Base-by-base conservation (phyloP, 2,329 filamentous ascomycete species). In the Pseudocercospora macadamiae region DNA sequence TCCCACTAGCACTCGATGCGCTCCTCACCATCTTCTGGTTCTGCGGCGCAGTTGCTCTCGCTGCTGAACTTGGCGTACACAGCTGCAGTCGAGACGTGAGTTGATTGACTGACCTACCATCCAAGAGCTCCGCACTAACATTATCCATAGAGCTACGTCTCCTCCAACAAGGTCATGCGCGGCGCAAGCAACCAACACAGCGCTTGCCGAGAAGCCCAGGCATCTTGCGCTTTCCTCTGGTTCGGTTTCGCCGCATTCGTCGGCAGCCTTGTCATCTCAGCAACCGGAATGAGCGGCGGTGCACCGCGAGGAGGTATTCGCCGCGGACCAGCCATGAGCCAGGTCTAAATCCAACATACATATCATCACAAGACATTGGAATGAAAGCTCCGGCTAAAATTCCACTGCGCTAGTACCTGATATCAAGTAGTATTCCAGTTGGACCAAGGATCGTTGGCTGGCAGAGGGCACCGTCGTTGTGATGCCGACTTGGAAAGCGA, bases 141-240 rank as follows among this genome's bases (percentile, higher is more conserved):
- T 37, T 23, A 14, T 4, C 23, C 21, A 21, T 59, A 74, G 65
- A 66, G 63, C 57, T 80, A 79, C 68, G 73, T 72, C 23, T 45
- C 59, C 49, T 75, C 63, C 48, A 76, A 76, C 71, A 71, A 66
- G 21, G 74, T 79, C 61, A 78, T 74, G 55, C 77, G 76, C 64
- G 73, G 71, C 60, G 86, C 86, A 45, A 60, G 64, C 61, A 72
- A 87, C 49, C 58, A 55, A 26, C 74, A 78, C 82, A 86, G 87
- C 78, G 83, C 88, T 64, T 93, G 90, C 77, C 86, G 84, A 63
- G 86, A 91, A 76, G 83, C 90, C 14, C 89, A 93, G 77, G 89
- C 89, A 34, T 83, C 84, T 62, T 85, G 84, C 30, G 88, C 85
- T 34, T 93, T 93, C 77, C 82, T 91, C 76, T 93, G 88, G 88